Base-by-base conservation (phyloP, 176 grass and related monocot species). In the Oryza longistaminata region DNA sequence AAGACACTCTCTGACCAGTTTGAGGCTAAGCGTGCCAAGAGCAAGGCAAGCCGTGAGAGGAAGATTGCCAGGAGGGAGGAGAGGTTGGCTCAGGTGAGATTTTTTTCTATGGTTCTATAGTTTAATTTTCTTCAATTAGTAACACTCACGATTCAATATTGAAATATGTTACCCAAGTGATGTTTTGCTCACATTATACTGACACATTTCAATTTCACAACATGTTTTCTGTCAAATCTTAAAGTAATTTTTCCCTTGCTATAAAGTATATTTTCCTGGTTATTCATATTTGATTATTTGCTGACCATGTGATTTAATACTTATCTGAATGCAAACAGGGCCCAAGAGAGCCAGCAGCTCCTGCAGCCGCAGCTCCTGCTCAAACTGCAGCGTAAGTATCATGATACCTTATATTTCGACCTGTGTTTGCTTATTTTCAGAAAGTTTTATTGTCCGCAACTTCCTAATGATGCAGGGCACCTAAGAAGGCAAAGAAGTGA, bases 21-120 rank as follows among this genome's bases (percentile, higher is more conserved):
- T 46, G 91, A 93, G 77, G 91, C 91, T 6, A 93, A 90, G 88
- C 88, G 88, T 68, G 91, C 91, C 40, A 93, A 93, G 72, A 87
- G 85, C 71, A 93, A 93, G 82, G 91, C 91, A 11, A 85, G 81
- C 68, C 85, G 85, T 15, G 88, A 83, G 62, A 90, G 91, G 17
- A 93, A 93, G 91, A 53, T 79, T 60, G 91, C 91, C 31, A 79
- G 91, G 64, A 87, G 91, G 88, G 91, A 93, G 78, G 91, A 93
- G 74, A 90, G 91, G 77, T 76, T 93, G n/a, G 88, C 91, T 74
- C 91, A 93, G 85, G 91, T 93, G 73, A 64, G 78, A 53, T 61
- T 22, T 15, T 15, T 35, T 35, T 43, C 27, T 64, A 27, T 2
- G 15, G 31, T 68, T 76, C 25, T 12, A 43, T 44, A 6, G 5